Conservation (phyloP, 306 rosid genomes). For the Trifolium subterraneum region DNA sequence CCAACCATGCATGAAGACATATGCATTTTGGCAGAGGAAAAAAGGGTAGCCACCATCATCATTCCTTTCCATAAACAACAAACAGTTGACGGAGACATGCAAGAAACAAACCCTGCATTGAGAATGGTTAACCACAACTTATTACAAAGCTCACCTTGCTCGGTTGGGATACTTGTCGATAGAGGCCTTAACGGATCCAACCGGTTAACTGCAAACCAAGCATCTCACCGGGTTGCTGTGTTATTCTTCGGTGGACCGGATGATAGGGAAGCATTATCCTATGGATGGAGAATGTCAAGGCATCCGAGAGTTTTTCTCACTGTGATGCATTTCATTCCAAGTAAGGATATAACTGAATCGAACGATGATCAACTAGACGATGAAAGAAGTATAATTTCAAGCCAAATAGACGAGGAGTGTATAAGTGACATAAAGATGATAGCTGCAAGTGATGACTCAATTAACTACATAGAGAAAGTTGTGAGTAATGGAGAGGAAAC, state of each 20-base stretch:
- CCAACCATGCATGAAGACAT: constrained; percentile 90
- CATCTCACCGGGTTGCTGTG: constrained; percentile 56
- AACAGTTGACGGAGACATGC: constrained; percentile 88
- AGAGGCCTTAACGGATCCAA: constrained; percentile 71
- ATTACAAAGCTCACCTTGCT: constrained; percentile 72
- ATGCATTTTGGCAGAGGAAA: constrained; percentile 77
- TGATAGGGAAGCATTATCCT: constrained; percentile 80
- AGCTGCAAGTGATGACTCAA: constrained; percentile 36
- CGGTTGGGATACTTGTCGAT: constrained; percentile 78
- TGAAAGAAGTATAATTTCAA: neutral
- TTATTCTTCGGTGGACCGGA: constrained; percentile 85
- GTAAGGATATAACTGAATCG: constrained; percentile 22
- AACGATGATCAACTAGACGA: neutral
- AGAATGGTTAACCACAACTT: constrained; percentile 77
- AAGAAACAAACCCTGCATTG: constrained; percentile 71
- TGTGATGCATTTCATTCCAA: constrained; percentile 58
- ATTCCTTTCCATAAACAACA: constrained; percentile 93
- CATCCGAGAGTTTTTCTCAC: constrained; percentile 64
- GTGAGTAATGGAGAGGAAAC: constrained; percentile 87
- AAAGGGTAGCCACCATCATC: constrained; percentile 68
- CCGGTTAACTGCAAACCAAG: constrained; percentile 51
- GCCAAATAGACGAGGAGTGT: constrained; percentile 55
- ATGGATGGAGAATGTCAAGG: constrained; percentile 80
- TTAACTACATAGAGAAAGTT: constrained; percentile 52
- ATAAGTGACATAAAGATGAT: constrained; percentile 51